phyloP scores from a whole-genome alignment of 1,139 yeast species.

The Hanseniaspora sp. region DNA sequence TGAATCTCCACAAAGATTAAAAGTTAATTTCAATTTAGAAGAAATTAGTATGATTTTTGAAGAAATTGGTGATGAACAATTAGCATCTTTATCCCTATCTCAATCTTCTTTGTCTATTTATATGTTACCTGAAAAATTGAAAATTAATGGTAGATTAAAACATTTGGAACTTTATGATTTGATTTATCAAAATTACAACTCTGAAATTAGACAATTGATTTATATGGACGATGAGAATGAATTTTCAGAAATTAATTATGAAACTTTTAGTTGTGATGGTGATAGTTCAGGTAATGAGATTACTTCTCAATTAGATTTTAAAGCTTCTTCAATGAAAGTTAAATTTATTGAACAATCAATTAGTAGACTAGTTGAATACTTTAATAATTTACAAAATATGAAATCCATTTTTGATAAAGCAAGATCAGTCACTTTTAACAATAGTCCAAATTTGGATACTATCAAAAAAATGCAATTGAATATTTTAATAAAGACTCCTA shows the following conservation, averaged over 20 bases:
- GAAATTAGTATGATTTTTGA: slow-evolving; percentile 66
- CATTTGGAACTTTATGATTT: slow-evolving; percentile 73
- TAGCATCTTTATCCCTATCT: slow-evolving; percentile 69
- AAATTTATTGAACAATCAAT: slow-evolving; percentile 77
- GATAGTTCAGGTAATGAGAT: slow-evolving; percentile 32
- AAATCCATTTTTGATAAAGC: slow-evolving; percentile 79
- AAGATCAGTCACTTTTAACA: slow-evolving; percentile 68
- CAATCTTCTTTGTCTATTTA: slow-evolving; percentile 60
- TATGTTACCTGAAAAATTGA: slow-evolving; percentile 67
- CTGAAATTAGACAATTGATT: slow-evolving; percentile 53
- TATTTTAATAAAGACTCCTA: slow-evolving; percentile 67
- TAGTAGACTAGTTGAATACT: slow-evolving; percentile 51
- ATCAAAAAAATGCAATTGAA: slow-evolving; percentile 56
- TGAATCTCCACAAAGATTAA: slow-evolving; percentile 60
- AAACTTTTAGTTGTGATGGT: slow-evolving; percentile 51
- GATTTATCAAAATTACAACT: slow-evolving; percentile 51
- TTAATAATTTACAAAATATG: slow-evolving; percentile 73
- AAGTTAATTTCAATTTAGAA: slow-evolving; percentile 56
- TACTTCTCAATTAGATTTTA: slow-evolving; percentile 51
- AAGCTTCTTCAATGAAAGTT: slow-evolving; percentile 62
- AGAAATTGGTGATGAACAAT: slow-evolving; percentile 49
- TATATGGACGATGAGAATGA: slow-evolving; percentile 70
- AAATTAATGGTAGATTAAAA: slow-evolving; percentile 64
- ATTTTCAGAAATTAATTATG: slow-evolving; percentile 72
- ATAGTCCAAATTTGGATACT: slow-evolving; percentile 32